Conservation (phyloP, 352 stramenopile genomes). For the Chrysophaeum taylorii region DNA sequence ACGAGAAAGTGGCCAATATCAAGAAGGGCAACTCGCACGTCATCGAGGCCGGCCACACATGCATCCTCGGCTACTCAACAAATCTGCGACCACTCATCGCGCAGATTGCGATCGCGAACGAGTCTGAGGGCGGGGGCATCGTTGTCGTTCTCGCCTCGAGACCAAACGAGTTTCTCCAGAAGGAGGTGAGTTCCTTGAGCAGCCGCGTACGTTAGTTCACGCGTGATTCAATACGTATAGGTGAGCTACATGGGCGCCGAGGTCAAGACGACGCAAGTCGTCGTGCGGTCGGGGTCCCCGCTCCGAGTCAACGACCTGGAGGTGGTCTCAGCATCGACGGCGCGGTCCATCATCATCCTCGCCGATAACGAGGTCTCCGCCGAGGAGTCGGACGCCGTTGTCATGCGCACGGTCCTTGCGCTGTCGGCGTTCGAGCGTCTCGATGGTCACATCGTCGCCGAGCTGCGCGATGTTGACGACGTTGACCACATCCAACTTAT, state of each 20-base stretch:
- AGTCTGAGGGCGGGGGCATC: conserved; percentile 62
- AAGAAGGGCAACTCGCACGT: conserved; percentile 65
- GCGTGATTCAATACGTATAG: no score
- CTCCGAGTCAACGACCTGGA: conserved; percentile 60
- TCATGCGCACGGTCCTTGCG: conserved; percentile 65
- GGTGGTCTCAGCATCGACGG: conserved; percentile 60
- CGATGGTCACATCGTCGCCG: conserved; percentile 61
- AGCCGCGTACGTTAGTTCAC: no score
- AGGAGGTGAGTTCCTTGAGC: no score
- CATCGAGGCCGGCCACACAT: conserved; percentile 54
- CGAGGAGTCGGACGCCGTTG: conserved; percentile 61
- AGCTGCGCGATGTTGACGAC: conserved; percentile 73
- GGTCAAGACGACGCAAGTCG: no score
- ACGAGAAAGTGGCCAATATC: conserved; percentile 59
- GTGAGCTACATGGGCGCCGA: no score
- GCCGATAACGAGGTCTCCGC: conserved; percentile 54
- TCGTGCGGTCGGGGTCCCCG: no score
- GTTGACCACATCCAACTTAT: conserved; percentile 62
- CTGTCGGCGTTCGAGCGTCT: no score
- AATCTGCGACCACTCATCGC: conserved; percentile 71
- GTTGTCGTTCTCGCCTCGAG: conserved; percentile 62
- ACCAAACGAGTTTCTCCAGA: no score
- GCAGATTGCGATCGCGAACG: conserved; percentile 68
- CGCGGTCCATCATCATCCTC: conserved; percentile 66
- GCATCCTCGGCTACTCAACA: conserved; percentile 63